Evolutionary conservation across 2,329 filamentous ascomycete species (phyloP).

Genomic region (Penicillium oxalicum): DNA sequence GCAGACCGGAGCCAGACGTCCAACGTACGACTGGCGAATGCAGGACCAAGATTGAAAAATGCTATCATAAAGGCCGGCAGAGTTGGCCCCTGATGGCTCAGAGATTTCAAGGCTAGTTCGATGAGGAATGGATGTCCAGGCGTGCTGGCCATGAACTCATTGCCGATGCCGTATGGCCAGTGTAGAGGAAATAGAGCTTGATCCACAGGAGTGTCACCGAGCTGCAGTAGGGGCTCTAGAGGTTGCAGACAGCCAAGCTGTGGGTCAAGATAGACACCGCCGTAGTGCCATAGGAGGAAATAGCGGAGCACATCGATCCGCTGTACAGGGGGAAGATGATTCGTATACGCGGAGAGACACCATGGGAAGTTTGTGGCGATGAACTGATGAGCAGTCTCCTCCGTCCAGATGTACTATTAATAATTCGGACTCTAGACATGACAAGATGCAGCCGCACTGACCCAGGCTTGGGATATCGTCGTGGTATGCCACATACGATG

Average conservation of each 20-base stretch:
- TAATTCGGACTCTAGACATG: background rate
- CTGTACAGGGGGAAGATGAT: background rate
- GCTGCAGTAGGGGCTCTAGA: background rate
- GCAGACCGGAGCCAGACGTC: background rate
- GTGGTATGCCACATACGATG: conserved; percentile 4
- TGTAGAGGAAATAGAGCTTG: background rate
- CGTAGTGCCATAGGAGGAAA: background rate
- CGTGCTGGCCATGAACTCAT: background rate
- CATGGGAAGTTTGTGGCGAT: background rate
- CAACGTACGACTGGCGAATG: background rate
- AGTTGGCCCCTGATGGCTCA: background rate
- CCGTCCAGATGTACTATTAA: background rate
- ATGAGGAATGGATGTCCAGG: background rate
- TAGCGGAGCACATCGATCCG: background rate
- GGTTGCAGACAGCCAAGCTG: background rate
- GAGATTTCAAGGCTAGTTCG: background rate
- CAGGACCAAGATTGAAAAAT: background rate
- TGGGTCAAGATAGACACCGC: background rate
- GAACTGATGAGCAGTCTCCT: background rate
- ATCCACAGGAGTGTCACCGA: background rate
- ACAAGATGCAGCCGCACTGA: background rate
- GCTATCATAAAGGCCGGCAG: background rate
- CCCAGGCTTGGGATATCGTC: background rate
- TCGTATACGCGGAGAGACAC: background rate
- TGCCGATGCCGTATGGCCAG: background rate